Base-by-base conservation (phyloP, 2,329 filamentous ascomycete species). In the Zymoseptoria passerinii region DNA sequence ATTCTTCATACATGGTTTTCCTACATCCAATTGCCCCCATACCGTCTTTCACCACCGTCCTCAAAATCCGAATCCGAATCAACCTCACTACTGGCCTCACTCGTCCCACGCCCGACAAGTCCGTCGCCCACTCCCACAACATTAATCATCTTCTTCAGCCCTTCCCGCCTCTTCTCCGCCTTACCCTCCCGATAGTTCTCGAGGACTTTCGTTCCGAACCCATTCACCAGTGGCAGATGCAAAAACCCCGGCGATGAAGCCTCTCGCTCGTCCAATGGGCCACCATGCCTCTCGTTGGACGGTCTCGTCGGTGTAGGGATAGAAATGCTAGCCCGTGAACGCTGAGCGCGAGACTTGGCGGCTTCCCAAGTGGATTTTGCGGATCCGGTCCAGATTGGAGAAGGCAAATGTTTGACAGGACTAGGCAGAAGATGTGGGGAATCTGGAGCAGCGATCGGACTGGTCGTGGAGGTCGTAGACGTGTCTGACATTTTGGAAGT, bases 141-240 rank as follows among this genome's bases (percentile, higher is more conserved):
- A 53, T 60, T 63, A 53, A 73, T 73, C 53, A 65, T 63, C 59
- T 60, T 68, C 66, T 69, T 71, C 57, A 73, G 57, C 28, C 71
- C 68, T 57, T 66, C 64, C 52, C 69, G 61, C 55, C 70, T 61
- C 61, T 66, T 70, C 58, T 68, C 61, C 35, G 66, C 69, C 54
- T 65, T 65, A 5, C 50, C 56, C 57, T 68, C 63, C 48, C 58
- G 57, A 28, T 61, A 68, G 5, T 57, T 58, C 9, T 67, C 65
- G 55, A 66, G 54, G 4, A 67, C 56, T 16, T 44, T 44, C 35
- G 35, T 44, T n/a, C 35, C 35, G 7, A 44, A 6, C n/a, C 35
- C 35, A 7, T 44, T 44, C 5, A 44, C n/a, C 35, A 16, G n/a
- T 16, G 35, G 3, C 35, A 44, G 5, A 44, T 44, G 4, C 9